Conservation (phyloP, 2,329 filamentous ascomycete genomes). For the Zymoseptoria tritici region DNA sequence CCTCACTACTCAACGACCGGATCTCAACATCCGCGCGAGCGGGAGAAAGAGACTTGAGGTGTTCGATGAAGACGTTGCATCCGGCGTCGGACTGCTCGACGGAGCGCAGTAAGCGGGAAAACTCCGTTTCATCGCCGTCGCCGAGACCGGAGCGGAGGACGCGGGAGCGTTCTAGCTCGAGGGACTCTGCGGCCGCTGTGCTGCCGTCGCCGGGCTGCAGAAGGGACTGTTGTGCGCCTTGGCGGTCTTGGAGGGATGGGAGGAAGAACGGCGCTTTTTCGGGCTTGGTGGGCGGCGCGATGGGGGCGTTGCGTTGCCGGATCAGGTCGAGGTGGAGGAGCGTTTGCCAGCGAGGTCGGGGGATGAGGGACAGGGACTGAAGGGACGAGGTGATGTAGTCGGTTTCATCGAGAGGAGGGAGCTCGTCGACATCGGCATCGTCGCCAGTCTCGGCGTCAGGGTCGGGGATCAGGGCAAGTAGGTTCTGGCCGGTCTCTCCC, state of each 20-base stretch:
- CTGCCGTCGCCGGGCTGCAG: slow-evolving; percentile 16
- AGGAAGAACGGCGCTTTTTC: slow-evolving; percentile 96
- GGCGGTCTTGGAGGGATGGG: slow-evolving; percentile 51
- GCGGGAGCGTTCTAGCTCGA: slow-evolving; percentile 27
- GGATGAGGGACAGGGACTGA: slow-evolving; percentile 81
- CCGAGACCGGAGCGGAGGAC: slow-evolving; percentile 15
- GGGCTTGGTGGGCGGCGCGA: slow-evolving; percentile 80
- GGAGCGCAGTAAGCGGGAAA: not conserved
- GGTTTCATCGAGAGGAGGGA: slow-evolving; percentile 43
- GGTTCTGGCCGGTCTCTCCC: slow-evolving; percentile 68
- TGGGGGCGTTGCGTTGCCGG: slow-evolving; percentile 85
- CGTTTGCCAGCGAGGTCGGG: slow-evolving; percentile 89
- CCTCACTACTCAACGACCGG: slow-evolving; percentile 60
- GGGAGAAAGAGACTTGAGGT: slow-evolving; percentile 74
- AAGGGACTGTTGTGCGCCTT: slow-evolving; percentile 12
- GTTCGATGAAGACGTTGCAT: slow-evolving; percentile 54
- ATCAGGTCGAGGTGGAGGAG: slow-evolving; percentile 87
- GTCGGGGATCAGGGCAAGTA: slow-evolving; percentile 70
- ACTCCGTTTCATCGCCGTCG: not conserved
- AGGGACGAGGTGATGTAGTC: slow-evolving; percentile 62
- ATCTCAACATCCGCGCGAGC: slow-evolving; percentile 86
- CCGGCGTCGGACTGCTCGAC: not conserved
- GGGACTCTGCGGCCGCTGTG: slow-evolving; percentile 16
- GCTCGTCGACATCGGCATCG: slow-evolving; percentile 41
- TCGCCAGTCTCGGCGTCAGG: slow-evolving; percentile 43